phyloP scores from a whole-genome alignment of 805 yeast species.

The Saccharomycopsis javanensis region DNA sequence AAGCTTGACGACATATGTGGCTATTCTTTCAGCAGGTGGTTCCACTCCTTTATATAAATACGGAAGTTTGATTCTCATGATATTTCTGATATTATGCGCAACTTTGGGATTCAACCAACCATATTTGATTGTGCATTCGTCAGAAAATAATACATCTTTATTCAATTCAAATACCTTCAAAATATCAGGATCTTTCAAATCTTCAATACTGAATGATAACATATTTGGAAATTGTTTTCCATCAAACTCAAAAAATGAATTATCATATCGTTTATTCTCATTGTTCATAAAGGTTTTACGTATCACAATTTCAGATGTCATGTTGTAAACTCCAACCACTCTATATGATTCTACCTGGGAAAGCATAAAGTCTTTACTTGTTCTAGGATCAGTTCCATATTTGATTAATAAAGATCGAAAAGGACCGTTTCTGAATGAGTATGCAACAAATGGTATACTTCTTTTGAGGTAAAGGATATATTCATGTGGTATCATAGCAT shows the following conservation, averaged over 20 bases:
- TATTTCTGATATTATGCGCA: constrained; percentile 53
- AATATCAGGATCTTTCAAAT: constrained; percentile 60
- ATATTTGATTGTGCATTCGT: constrained; percentile 45
- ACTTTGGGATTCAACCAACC: constrained; percentile 74
- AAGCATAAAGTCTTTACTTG: constrained; percentile 40
- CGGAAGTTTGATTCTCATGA: constrained; percentile 63
- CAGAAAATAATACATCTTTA: constrained; percentile 10
- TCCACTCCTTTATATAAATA: constrained; percentile 44
- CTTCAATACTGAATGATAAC: constrained; percentile 70
- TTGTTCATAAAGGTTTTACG: constrained; percentile 17
- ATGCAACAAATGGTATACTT: constrained; percentile 80
- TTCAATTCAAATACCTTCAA: constrained; percentile 29
- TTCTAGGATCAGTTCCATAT: constrained; percentile 70
- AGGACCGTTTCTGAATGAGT: constrained; percentile 80
- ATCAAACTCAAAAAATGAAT: constrained; percentile 45
- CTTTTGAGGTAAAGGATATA: constrained; percentile 36
- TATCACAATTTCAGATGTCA: constrained; percentile 23
- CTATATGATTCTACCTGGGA: constrained; percentile 86
- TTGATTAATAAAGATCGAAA: constrained; percentile 83
- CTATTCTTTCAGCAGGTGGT: constrained; percentile 33
- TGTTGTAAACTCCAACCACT: constrained; percentile 29
- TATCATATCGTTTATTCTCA: constrained; percentile 27
- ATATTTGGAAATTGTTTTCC: constrained; percentile 63
- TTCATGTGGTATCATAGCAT: background rate
- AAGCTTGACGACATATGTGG: constrained; percentile 26